phyloP scores from a whole-genome alignment of 2,329 filamentous ascomycete genomes.

The Diaporthe sp. region DNA sequence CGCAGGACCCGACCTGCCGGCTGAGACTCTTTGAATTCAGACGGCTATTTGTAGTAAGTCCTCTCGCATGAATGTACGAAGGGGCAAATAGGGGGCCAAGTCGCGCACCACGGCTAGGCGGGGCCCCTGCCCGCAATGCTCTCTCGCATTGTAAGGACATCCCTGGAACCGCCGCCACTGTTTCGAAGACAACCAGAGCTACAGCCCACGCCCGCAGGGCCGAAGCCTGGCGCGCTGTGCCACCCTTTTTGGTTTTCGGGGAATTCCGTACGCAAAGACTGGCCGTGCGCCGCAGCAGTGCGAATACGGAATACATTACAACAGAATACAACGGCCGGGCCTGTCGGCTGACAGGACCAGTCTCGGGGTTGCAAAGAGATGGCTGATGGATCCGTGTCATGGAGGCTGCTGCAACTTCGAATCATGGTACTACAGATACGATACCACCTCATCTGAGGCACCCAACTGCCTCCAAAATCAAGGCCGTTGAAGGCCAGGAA shows the following conservation, averaged over 20 bases:
- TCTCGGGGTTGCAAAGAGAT: background rate
- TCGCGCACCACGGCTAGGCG: background rate
- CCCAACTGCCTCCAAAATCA: background rate
- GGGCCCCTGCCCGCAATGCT: conserved; percentile 7
- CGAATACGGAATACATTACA: background rate
- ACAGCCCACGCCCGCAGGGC: background rate
- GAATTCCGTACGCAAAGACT: background rate
- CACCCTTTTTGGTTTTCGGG: background rate
- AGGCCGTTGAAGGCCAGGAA: background rate
- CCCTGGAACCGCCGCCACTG: conserved; percentile 10
- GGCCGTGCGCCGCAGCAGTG: background rate
- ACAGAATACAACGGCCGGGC: background rate
- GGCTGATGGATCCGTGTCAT: background rate
- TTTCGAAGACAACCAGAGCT: conserved; percentile 7
- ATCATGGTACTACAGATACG: background rate
- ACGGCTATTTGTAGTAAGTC: conserved; percentile 12
- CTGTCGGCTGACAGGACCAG: background rate
- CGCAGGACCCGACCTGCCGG: background rate
- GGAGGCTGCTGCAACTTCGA: background rate
- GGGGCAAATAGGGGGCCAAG: conserved; percentile 3
- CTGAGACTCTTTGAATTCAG: background rate
- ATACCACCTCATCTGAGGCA: background rate
- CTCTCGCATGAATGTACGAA: background rate
- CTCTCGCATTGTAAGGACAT: background rate
- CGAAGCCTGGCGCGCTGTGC: background rate